Base-by-base conservation (phyloP, 352 stramenopile genomes). In the Phytophthora foliorum region DNA sequence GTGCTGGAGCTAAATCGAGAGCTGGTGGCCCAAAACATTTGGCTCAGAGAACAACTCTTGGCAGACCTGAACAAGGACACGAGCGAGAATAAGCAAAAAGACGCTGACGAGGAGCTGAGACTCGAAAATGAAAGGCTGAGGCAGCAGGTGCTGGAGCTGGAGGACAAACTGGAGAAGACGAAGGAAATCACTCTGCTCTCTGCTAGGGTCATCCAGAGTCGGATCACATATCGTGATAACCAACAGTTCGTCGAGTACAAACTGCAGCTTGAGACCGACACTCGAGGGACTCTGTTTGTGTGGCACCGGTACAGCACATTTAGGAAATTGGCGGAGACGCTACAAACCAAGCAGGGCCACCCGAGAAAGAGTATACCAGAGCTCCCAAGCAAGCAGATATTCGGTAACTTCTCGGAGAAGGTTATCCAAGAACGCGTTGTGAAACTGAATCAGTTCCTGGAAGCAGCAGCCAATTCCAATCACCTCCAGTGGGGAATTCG, bases 231-330 rank as follows among this genome's bases (percentile, higher is more conserved):
- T 53, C 73, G 74, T 55, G 74, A 89, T 53, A 76, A 74, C 3
- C 78, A 79, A 2, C 69, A 86, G 60, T 84, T 87, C 48, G 78
- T 87, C 46, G 76, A 89, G 69, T 89, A 85, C 67, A 83, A 84
- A 29, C 45, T 89, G 21, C 73, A 84, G 45, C 82, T 85, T 46
- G 76, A 89, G 65, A 89, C 80, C 13, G 81, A 87, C 53, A 82
- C 42, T n/a, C 78, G 75, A 25, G 80, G 80, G 27, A 84, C 70
- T 8, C 31, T 89, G 29, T 85, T 76, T 44, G 78, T 85, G 54
- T 89, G 78, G 80, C 71, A 89, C 32, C 78, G 80, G 24, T 89
- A 86, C 66, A 85, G 72, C 36, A 88, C 78, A 46, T 88, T 86
- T 66, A 75, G 78, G 27, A 86, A 85, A 54, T 46, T 89, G n/a